A percentile compares a stretch with the other conserved stretches of the same genome.
These are phyloP conservation scores for Thermomyces lanuginosus DNA, from an alignment of 2,329 filamentous ascomycete species.

Conservation along the genomic window DNA sequence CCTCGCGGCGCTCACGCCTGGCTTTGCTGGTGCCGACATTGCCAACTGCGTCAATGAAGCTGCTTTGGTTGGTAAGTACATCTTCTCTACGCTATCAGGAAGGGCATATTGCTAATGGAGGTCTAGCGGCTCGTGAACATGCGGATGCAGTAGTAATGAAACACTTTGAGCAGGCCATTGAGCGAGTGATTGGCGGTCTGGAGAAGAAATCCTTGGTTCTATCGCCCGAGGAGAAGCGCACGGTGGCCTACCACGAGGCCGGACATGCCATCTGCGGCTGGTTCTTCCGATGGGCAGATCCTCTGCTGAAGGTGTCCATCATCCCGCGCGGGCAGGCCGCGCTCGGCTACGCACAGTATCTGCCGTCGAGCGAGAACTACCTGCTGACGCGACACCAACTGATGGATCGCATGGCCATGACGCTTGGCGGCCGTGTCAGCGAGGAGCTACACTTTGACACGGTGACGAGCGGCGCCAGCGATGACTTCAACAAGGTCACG, in stretches of 20 bases:
- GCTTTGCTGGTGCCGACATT: slow-evolving; percentile 95
- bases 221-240: slow-evolving; percentile 82
- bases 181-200: slow-evolving; percentile 87
- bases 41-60: slow-evolving; percentile 98
- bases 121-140: slow-evolving; percentile 60
- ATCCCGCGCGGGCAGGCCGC: slow-evolving; percentile 90
- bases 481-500: slow-evolving; percentile 98
- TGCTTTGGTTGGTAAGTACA: slow-evolving; percentile 67
- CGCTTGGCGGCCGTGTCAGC: slow-evolving; percentile 80
- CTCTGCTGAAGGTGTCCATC: slow-evolving; percentile 93
- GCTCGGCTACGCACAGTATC: slow-evolving; percentile 89
- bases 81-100: not conserved
- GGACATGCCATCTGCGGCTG: slow-evolving; percentile 97
- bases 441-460: slow-evolving; percentile 96
- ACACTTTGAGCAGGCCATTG: slow-evolving; percentile 95
- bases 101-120: slow-evolving; percentile 25
- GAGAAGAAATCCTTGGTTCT: slow-evolving; percentile 96
- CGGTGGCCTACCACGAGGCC: slow-evolving; percentile 94
- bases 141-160: slow-evolving; percentile 68
- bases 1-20: slow-evolving; percentile 79
- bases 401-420: slow-evolving; percentile 99
- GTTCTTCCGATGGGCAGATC: slow-evolving; percentile 94
- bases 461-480: slow-evolving; percentile 83
- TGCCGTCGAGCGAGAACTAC: slow-evolving; percentile 82
- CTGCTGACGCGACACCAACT: slow-evolving; percentile 90